Conservation (phyloP, 176 grass and related monocot species). For the Luzula sylvatica region DNA sequence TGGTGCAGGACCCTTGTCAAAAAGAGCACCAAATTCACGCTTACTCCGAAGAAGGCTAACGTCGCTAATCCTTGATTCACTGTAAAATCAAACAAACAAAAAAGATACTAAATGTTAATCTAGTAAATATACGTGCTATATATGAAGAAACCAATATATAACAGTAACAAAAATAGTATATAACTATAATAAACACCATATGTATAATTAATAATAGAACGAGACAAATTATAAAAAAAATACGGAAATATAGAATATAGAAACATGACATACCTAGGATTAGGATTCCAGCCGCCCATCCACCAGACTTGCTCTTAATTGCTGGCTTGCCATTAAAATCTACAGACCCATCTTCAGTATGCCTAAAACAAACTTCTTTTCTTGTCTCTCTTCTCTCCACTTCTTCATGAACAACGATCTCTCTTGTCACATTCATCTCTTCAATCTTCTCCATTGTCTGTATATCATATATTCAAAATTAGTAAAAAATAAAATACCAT, state of each 20-base stretch:
- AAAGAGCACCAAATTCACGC: conserved; percentile 88
- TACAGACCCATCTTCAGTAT: conserved; percentile 58
- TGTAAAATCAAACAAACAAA: too few species aligned
- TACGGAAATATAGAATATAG: neutral
- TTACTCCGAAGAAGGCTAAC: conserved; percentile 86
- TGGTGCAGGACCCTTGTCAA: conserved; percentile 81
- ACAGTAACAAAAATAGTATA: too few species aligned
- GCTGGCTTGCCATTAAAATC: conserved; percentile 56
- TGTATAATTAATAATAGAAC: too few species aligned
- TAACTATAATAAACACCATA: too few species aligned
- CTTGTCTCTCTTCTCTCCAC: conserved; percentile 12
- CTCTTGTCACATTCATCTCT: conserved; percentile 27
- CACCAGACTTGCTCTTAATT: conserved; percentile 54
- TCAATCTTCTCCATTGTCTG: conserved; percentile 18
- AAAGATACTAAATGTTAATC: too few species aligned
- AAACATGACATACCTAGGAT: conserved; percentile 46
- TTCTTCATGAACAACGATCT: conserved; percentile 14
- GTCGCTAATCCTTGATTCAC: conserved; percentile 90
- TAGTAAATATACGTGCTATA: too few species aligned
- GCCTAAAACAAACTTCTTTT: conserved; percentile 32
- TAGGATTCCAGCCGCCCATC: conserved; percentile 58
- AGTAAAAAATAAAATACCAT: too few species aligned
- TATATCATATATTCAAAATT: too few species aligned
- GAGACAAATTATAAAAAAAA: neutral
- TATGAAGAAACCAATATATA: too few species aligned